Conservation (phyloP, 2,329 filamentous ascomycete species). For the Apiospora hydei region DNA sequence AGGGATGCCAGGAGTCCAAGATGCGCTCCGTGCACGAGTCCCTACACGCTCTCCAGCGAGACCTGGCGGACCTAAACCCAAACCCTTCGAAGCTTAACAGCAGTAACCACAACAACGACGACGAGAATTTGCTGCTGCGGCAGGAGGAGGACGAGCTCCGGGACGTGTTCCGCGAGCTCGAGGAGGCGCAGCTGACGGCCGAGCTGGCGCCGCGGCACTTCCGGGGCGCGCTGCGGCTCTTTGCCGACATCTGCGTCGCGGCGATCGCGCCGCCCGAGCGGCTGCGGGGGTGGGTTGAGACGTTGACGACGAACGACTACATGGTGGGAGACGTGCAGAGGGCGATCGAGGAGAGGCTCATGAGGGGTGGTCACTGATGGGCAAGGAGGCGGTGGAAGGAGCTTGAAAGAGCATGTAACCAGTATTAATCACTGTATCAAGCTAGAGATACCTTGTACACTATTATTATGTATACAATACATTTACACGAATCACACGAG, state of each 20-base stretch:
- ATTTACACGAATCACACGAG: not conserved
- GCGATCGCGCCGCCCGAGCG: not conserved
- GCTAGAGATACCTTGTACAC: not conserved
- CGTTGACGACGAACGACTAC: not conserved
- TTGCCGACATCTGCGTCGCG: not conserved
- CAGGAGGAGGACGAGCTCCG: not conserved
- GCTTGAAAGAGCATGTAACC: no score
- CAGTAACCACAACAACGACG: not conserved
- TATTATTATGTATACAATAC: no score
- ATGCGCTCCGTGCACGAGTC: constrained; percentile 1
- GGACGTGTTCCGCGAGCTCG: not conserved
- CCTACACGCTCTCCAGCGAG: not conserved
- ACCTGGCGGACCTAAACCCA: not conserved
- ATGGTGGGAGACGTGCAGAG: not conserved
- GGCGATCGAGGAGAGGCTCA: not conserved
- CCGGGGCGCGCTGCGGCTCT: not conserved
- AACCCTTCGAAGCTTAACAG: not conserved
- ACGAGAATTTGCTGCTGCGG: not conserved
- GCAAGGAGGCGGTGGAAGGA: not conserved
- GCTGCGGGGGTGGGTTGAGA: not conserved
- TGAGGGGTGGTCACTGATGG: not conserved
- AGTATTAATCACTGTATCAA: not conserved
- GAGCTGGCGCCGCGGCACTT: constrained; percentile 17
- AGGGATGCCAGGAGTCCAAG: constrained; percentile 1
- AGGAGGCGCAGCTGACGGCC: constrained; percentile 13